A percentile compares a stretch with the other conserved stretches of the same genome.
These are phyloP conservation scores for Aspergillus hiratsukae DNA, from an alignment of 2,329 filamentous ascomycete genomes.

Conservation along the genomic window DNA sequence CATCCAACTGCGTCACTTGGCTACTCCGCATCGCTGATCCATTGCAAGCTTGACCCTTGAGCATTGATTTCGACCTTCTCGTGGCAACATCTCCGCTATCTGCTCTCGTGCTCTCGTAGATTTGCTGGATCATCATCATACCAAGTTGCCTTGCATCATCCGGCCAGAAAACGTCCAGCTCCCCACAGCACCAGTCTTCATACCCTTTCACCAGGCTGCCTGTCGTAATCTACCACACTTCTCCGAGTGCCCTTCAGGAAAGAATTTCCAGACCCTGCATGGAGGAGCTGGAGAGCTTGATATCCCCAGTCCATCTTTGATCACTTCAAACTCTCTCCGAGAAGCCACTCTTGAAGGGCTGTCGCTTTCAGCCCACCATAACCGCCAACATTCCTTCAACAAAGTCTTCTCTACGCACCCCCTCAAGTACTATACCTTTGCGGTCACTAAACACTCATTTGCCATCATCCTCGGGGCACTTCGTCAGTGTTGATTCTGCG, in stretches of 20 bases:
- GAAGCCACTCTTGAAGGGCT: constrained; percentile 48
- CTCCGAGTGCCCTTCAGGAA: not conserved
- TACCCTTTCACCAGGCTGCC: not conserved
- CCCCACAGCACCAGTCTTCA: not conserved
- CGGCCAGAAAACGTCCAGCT: not conserved
- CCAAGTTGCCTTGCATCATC: not conserved
- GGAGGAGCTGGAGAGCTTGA: not conserved
- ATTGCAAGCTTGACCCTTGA: constrained; percentile 16
- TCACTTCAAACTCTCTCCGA: not conserved
- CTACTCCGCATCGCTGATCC: constrained; percentile 17
- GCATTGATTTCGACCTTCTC: not conserved
- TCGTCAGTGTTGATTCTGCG: constrained; percentile 37
- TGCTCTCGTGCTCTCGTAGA: constrained; percentile 5
- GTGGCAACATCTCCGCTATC: constrained; percentile 10
- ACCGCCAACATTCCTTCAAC: constrained; percentile 80
- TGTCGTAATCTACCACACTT: constrained; percentile 5
- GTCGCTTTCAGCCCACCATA: constrained; percentile 69
- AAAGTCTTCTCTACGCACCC: constrained; percentile 54
- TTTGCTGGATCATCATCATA: not conserved
- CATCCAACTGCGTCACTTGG: constrained; percentile 1
- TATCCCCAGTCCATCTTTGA: constrained; percentile 2
- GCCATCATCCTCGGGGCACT: constrained; percentile 32
- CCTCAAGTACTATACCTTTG: constrained; percentile 77
- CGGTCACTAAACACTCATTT: constrained; percentile 57
- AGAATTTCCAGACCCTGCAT: not conserved